These are phyloP conservation scores for Scedosporium boydii DNA, from an alignment of 2,329 filamentous ascomycete species.

Conservation along the genomic window DNA sequence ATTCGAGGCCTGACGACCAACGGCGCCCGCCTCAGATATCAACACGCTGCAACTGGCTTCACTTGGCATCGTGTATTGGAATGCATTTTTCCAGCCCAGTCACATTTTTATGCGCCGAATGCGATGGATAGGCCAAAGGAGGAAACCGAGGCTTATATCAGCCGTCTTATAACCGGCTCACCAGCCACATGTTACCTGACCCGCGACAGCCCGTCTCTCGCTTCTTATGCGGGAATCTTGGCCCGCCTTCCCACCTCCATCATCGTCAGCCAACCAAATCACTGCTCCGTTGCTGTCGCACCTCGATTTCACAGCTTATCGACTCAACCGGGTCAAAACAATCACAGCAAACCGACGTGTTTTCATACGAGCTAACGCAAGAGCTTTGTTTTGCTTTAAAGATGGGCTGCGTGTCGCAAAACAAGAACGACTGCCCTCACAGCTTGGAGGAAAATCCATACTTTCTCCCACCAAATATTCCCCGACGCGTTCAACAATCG, in stretches of 20 bases:
- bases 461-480: not conserved
- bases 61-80: not conserved
- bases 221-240: not conserved
- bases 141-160: constrained; percentile 4
- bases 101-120: constrained; percentile 1
- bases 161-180: constrained; percentile 1
- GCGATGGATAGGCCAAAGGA: not conserved
- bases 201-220: not conserved
- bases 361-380: too few species aligned
- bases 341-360: too few species aligned
- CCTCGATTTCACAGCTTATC: not conserved
- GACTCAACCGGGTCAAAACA: not conserved
- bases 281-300: not conserved
- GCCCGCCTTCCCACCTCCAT: not conserved
- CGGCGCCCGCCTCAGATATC: not conserved
- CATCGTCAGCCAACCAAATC: not conserved
- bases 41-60: not conserved
- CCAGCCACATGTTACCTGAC: constrained; percentile 1
- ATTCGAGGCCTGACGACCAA: not conserved
- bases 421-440: too few species aligned
- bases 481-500: too few species aligned
- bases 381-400: not conserved
- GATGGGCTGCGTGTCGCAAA: not conserved
- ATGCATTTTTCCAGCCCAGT: not conserved
- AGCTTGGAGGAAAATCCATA: not conserved